Base-by-base conservation (phyloP, 1,139 yeast species). In the Pichia sp. region DNA sequence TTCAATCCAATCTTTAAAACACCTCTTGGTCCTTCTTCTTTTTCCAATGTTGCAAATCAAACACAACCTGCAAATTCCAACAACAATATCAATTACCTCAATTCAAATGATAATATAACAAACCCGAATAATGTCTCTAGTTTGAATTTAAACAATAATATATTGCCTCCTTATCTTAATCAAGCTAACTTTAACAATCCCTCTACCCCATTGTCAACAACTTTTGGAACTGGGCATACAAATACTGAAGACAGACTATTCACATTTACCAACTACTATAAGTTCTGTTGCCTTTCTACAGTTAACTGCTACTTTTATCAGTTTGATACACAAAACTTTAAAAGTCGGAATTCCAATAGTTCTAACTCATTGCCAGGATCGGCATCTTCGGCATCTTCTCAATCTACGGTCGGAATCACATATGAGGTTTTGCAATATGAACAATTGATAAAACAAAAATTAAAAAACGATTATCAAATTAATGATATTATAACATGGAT, bases 241-340 rank as follows among this genome's bases (percentile, higher is more conserved):
- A 39, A 43, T 3, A 35, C 36, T 23, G 50, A 49, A 26, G 56
- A 52, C 2, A 46, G 49, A 20, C 34, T 42, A 2, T 39, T 42
- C n/a, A 53, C 57, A 1, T 46, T 46, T 15, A 56, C 61, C 15
- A 58, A 57, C 32, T 56, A 51, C 38, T 58, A 56, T 40, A 50
- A 47, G 28, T 52, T 58, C 36, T 57, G 60, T 9, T 34, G 41
- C 10, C 35, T 55, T 23, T 46, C 46, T 17, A 48, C 52, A 39
- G 52, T 58, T 35, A 54, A 55, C 38, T 53, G 58, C 31, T 54
- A 46, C 28, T 57, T 56, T 25, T 56, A 56, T 36, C 61, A 56
- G 28, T 41, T 56, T 11, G 49, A 48, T 31, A 53, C 40, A 7
- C 30, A 32, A 10, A 35, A 18, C 18, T 21, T 20, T 22, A 21